These are phyloP conservation scores for Lachancea fermentati DNA, from an alignment of 805 yeast genomes.

Conservation along the genomic window DNA sequence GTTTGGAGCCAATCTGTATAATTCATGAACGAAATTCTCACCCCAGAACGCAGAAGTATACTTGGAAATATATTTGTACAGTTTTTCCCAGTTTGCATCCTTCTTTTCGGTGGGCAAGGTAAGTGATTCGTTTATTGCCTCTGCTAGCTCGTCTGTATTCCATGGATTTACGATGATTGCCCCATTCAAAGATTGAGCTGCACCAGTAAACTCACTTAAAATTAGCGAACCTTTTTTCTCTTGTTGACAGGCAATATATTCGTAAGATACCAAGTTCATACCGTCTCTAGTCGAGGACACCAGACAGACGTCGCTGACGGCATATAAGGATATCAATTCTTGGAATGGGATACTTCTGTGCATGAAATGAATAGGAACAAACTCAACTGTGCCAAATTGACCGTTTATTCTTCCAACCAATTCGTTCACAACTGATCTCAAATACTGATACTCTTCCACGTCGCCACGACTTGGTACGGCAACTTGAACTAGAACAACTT, in stretches of 20 bases:
- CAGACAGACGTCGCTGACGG: conserved; percentile 81
- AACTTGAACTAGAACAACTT: conserved; percentile 89
- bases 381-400: conserved; percentile 90
- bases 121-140: conserved; percentile 78
- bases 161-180: conserved; percentile 94
- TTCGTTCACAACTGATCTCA: conserved; percentile 92
- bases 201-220: conserved; percentile 94
- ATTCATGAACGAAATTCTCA: conserved; percentile 86
- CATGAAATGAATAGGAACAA: conserved; percentile 80
- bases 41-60: conserved; percentile 98
- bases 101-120: conserved; percentile 81
- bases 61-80: conserved; percentile 83
- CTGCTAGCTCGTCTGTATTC: conserved; percentile 93
- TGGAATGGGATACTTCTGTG: conserved; percentile 88
- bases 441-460: conserved; percentile 93
- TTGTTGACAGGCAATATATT: conserved; percentile 92
- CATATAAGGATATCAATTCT: conserved; percentile 83
- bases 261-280: conserved; percentile 94
- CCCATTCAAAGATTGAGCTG: conserved; percentile 97
- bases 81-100: conserved; percentile 68
- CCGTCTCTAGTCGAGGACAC: conserved; percentile 97
- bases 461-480: conserved; percentile 98
- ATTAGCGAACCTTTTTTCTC: conserved; percentile 81
- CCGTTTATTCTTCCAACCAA: conserved; percentile 95
- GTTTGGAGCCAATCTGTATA: conserved; percentile 40